Evolutionary conservation across 768 basidiomycete genomes (phyloP), one percentile per base, ranked within the genome.

Genomic region (Boletus rex-veris): DNA sequence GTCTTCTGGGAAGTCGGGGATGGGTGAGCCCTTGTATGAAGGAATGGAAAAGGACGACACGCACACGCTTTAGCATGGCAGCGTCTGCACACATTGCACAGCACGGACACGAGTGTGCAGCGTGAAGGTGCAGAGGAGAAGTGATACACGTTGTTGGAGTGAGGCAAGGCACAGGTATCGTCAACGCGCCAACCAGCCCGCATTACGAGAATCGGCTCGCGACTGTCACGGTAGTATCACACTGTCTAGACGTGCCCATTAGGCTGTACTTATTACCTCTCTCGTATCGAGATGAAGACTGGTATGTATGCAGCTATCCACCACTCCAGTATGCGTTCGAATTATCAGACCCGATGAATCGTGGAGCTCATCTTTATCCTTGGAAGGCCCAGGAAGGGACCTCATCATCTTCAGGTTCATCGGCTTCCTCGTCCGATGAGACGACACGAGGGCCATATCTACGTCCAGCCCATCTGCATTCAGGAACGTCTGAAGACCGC

Each of bases 101-200:
- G 68, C 66, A 66, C 45, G 24, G 47, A 45, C 68, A 70, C 70
- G 69, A 70, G 69, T 66, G 66, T 70, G 62, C 59, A 14, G 52
- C 50, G 68, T 64, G 65, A 61, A 63, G 55, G 35, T 49, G 44
- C 44, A 45, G 48, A 53, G 42, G 43, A 43, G 40, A 24, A 51
- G 18, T 60, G 57, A 61, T 59, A 51, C 69, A 70, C 64, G 69
- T 63, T 63, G 59, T n/a, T 7, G 5, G 21, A 16, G 57, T 21
- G 70, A 68, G 70, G 56, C 50, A 16, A 21, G 24, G 19, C 48
- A 41, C 48, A 41, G 36, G 10, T 15, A 28, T 24, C 24, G 24
- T 31, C 52, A 42, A 49, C 26, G 54, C 54, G 35, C 40, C 40
- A 45, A 30, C 55, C 55, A 58, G 48, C 56, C 36, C 7, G 8